Percentiles rank a stretch among this genome's conserved stretches.
Conservation (phyloP, 1,284 basidiomycete genomes). For the Cronartium quercuum region DNA sequence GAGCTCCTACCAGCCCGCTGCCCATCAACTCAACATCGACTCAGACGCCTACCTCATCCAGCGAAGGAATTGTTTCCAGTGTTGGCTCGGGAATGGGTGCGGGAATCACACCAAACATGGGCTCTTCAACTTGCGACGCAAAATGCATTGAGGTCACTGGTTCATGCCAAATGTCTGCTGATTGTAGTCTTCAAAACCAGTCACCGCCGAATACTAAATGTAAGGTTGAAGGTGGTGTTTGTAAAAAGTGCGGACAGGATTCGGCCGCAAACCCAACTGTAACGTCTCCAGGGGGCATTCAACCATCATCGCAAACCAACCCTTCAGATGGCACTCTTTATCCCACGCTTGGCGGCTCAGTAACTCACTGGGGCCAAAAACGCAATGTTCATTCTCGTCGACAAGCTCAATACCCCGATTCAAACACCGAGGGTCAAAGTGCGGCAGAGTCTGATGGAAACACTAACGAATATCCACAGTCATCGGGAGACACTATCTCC, state of each 20-base stretch:
- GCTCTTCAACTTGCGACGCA: conserved; percentile 8
- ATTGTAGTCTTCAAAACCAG: conserved; percentile 25
- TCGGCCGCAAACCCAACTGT: background rate
- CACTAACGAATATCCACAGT: too few species aligned
- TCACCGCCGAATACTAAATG: conserved; percentile 29
- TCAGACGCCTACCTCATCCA: background rate
- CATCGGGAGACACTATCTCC: too few species aligned
- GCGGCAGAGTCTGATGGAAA: too few species aligned
- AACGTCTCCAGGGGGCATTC: too few species aligned
- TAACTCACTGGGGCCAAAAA: background rate
- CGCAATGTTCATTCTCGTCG: background rate
- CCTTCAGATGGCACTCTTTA: background rate
- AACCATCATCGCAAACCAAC: background rate
- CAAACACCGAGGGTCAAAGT: background rate
- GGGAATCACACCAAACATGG: background rate
- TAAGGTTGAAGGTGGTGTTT: conserved; percentile 32
- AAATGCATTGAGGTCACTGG: conserved; percentile 37
- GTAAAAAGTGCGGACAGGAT: conserved; percentile 27
- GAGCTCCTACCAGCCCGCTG: background rate
- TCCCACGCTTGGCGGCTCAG: background rate
- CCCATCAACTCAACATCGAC: background rate
- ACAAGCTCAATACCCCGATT: background rate
- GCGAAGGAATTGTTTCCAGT: background rate
- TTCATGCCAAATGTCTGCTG: conserved; percentile 17
- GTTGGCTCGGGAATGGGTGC: background rate